phyloP scores from a whole-genome alignment of 352 stramenopile genomes.

The Phytopythium boreale region DNA sequence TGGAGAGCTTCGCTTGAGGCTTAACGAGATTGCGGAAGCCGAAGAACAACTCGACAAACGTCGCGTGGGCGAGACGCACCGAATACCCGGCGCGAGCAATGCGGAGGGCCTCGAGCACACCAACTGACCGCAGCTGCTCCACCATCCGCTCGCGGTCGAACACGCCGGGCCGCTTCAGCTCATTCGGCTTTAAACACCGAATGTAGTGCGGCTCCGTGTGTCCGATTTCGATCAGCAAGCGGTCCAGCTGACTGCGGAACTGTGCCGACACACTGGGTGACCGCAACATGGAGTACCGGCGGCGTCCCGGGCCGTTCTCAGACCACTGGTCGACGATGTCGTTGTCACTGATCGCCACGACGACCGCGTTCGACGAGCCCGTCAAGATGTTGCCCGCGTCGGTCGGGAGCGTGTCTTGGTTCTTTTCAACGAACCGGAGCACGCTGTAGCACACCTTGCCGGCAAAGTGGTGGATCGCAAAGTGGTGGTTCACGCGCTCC shows the following conservation, averaged over 20 bases:
- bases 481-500: constrained; percentile 79
- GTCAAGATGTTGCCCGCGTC: constrained; percentile 54
- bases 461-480: constrained; percentile 82
- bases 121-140: constrained; percentile 96
- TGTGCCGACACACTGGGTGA: constrained; percentile 85
- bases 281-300: constrained; percentile 52
- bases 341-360: constrained; percentile 48
- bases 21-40: constrained; percentile 48
- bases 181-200: constrained; percentile 98
- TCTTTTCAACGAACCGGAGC: constrained; percentile 85
- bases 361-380: constrained; percentile 61
- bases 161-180: constrained; percentile 67
- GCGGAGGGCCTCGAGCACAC: constrained; percentile 94
- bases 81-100: constrained; percentile 96
- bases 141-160: constrained; percentile 90
- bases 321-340: constrained; percentile 39
- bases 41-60: constrained; percentile 85
- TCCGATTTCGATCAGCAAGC: constrained; percentile 93
- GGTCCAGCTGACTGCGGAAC: constrained; percentile 93
- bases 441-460: constrained; percentile 74
- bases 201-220: constrained; percentile 97
- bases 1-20: constrained; percentile 11
- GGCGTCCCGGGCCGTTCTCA: constrained; percentile 22
- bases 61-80: constrained; percentile 90
- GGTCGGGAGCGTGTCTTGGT: constrained; percentile 73